Evolutionary conservation across 2,329 filamentous ascomycete species (phyloP).

Genomic region (Hymenoscyphus infarciens): DNA sequence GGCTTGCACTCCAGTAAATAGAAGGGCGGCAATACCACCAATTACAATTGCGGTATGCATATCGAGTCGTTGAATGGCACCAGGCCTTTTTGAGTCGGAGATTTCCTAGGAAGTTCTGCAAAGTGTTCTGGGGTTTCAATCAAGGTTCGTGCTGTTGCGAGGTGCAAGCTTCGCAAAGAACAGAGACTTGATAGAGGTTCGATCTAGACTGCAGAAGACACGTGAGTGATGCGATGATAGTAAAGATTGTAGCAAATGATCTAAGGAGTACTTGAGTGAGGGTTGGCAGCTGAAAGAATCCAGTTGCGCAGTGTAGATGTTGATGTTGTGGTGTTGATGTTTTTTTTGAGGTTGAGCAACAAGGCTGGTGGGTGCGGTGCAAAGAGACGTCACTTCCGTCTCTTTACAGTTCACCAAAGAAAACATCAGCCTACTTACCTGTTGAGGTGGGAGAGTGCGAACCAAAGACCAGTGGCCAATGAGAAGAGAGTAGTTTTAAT

Average conservation of each 20-base stretch:
- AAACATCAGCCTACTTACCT: background rate
- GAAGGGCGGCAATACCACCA: background rate
- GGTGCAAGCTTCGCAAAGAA: background rate
- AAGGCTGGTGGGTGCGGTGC: background rate
- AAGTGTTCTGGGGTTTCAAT: background rate
- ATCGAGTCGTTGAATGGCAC: background rate
- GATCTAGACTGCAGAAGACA: background rate
- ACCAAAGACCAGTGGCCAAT: background rate
- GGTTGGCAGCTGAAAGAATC: background rate
- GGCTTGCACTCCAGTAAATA: constrained; percentile 3
- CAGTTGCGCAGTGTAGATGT: background rate
- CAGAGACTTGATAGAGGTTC: background rate
- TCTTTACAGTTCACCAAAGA: background rate
- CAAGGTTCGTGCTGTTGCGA: background rate
- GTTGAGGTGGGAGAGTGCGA: background rate
- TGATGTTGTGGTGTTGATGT: constrained; percentile 1
- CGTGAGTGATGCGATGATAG: background rate
- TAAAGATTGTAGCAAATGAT: constrained; percentile 2
- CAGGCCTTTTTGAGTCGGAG: background rate
- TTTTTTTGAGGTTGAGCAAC: background rate
- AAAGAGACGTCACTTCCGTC: background rate
- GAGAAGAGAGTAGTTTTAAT: background rate
- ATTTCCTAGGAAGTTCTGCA: background rate
- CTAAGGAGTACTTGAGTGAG: background rate
- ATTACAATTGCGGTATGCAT: background rate